These are phyloP conservation scores for Vitis rupestris DNA, from an alignment of 164 flowering plant genomes.

Conservation along the genomic window DNA sequence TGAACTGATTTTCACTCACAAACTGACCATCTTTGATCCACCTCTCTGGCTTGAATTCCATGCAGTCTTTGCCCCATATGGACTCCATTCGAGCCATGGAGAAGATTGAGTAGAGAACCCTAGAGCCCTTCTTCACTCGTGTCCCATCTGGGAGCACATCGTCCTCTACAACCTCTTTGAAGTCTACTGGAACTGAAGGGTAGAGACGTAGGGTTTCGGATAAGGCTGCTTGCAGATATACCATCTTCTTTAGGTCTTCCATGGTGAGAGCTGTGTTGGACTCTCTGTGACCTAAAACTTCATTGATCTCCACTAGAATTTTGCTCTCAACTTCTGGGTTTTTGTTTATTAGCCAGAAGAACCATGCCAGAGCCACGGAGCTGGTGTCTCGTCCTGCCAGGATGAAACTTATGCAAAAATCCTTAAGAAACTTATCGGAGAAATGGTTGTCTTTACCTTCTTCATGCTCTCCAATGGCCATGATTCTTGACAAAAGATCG, in stretches of 20 bases:
- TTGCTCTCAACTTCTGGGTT: conserved; percentile 46
- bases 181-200: conserved; percentile 61
- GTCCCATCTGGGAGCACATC: conserved; percentile 59
- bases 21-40: conserved; percentile 50
- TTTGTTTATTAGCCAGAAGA: conserved; percentile 61
- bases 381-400: conserved; percentile 81
- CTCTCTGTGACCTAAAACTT: conserved; percentile 16
- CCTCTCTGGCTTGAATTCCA: conserved; percentile 61
- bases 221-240: conserved; percentile 63
- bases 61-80: conserved; percentile 67
- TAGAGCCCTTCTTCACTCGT: conserved; percentile 35
- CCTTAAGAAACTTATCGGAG: conserved; percentile 41
- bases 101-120: conserved; percentile 29
- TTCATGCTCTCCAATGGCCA: conserved; percentile 19
- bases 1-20: conserved; percentile 43
- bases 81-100: conserved; percentile 37
- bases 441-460: conserved; percentile 13
- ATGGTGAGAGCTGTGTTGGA: not conserved
- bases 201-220: conserved; percentile 59
- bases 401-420: conserved; percentile 67
- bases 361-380: conserved; percentile 71
- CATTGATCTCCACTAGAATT: conserved; percentile 40
- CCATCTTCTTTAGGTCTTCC: conserved; percentile 60
- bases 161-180: conserved; percentile 54
- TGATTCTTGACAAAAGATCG: conserved; percentile 60